Percentiles rank a stretch among this genome's conserved stretches.
Evolutionary conservation across 176 grass and related monocot species (phyloP).

Genomic region (Triticum aestivum): IWGSC_CS_RefSeq_v2.1 NC_057796.1:96299561-96300060

Average conservation of each 20-base stretch:
- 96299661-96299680: constrained; percentile 87
- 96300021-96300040: neutral
- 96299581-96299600: constrained; percentile 3
- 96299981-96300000: neutral
- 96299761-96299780: constrained; percentile 80
- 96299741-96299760: constrained; percentile 92
- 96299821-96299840: constrained; percentile 59
- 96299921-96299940: constrained; percentile 49
- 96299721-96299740: constrained; percentile 90
- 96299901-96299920: constrained; percentile 83
- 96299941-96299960: neutral
- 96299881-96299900: constrained; percentile 94
- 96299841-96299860: constrained; percentile 80
- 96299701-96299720: constrained; percentile 92
- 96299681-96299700: constrained; percentile 89
- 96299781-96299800: constrained; percentile 41
- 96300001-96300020: neutral
- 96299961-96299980: neutral
- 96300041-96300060: neutral
- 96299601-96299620: neutral
- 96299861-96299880: constrained; percentile 76
- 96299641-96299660: constrained; percentile 78
- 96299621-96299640: constrained; percentile 59
- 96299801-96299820: constrained; percentile 36
- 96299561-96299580: neutral